Percentiles rank a stretch among this genome's conserved stretches.
Evolutionary conservation across 169 alveolate species (phyloP).

Genomic region (Plasmodium gallinaceum): DNA sequence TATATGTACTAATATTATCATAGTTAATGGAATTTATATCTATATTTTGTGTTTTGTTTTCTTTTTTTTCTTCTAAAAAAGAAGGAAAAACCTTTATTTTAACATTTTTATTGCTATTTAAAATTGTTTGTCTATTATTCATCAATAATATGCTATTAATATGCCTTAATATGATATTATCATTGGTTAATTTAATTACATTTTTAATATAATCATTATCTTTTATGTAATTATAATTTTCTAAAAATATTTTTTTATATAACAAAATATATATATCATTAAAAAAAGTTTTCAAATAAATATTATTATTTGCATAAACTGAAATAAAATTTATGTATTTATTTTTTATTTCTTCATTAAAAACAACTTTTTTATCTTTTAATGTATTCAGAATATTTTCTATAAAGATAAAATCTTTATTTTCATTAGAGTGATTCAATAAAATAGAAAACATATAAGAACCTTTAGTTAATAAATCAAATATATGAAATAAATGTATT

Average conservation of each 20-base stretch:
- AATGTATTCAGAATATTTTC: not conserved
- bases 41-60: too few relatives aligned
- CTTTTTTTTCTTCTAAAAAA: not conserved
- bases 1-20: too few relatives aligned
- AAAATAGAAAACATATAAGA: constrained; percentile 21
- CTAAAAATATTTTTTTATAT: constrained; percentile 19
- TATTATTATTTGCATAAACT: not conserved
- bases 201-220: constrained; percentile 6
- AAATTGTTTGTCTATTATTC: not conserved
- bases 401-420: not conserved
- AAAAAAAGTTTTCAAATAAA: constrained; percentile 14
- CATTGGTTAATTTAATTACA: not conserved
- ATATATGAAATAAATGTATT: constrained; percentile 1
- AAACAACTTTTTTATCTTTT: not conserved
- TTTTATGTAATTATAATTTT: not conserved
- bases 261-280: constrained; percentile 16
- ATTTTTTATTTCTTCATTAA: constrained; percentile 20
- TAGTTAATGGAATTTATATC: not conserved
- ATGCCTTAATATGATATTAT: not conserved
- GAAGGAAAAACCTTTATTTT: constrained; percentile 37
- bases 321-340: constrained; percentile 18
- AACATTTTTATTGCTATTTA: not conserved
- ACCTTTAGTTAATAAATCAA: constrained; percentile 10
- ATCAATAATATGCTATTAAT: not conserved
- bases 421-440: not conserved